phyloP scores from a whole-genome alignment of 2,329 filamentous ascomycete species.

The Chaetomium sp. region DNA sequence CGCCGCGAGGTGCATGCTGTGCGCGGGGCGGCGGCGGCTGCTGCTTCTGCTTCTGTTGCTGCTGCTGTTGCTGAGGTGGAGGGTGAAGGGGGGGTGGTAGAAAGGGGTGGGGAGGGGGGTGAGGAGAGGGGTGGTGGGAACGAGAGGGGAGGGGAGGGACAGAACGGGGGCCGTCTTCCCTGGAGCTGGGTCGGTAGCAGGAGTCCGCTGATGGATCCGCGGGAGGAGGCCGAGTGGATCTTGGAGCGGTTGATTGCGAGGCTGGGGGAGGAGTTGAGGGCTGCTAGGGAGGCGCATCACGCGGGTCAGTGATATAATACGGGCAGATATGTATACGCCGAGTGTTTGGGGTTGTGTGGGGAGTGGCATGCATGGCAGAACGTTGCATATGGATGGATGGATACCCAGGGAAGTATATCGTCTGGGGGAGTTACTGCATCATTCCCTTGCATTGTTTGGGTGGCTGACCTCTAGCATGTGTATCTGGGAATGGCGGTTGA shows the following conservation, averaged over 20 bases:
- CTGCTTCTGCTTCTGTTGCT: too few relatives aligned
- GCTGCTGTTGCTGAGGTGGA: slow-evolving; percentile 21
- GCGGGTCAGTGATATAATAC: not conserved
- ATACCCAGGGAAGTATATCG: too few relatives aligned
- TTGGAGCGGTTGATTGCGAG: slow-evolving; percentile 47
- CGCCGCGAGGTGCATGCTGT: slow-evolving; percentile 37
- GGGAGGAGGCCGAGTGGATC: slow-evolving; percentile 23
- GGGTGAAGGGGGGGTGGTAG: slow-evolving; percentile 33
- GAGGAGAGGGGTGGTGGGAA: not conserved
- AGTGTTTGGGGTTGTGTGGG: not conserved
- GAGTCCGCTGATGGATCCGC: slow-evolving; percentile 19
- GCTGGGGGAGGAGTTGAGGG: slow-evolving; percentile 54
- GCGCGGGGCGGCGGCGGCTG: slow-evolving; percentile 13
- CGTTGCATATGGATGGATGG: too few relatives aligned
- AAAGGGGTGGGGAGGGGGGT: not conserved
- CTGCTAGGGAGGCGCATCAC: slow-evolving; percentile 30
- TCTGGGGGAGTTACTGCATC: too few relatives aligned
- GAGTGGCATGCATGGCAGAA: not conserved
- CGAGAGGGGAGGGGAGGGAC: not conserved
- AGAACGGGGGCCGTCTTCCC: slow-evolving; percentile 36
- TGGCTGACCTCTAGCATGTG: too few relatives aligned
- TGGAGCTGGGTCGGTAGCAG: slow-evolving; percentile 73
- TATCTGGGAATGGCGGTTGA: not conserved
- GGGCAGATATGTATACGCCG: not conserved
- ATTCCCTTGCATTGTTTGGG: too few relatives aligned